phyloP scores from a whole-genome alignment of 2,329 filamentous ascomycete species.

The Diplodia intermedia region DNA sequence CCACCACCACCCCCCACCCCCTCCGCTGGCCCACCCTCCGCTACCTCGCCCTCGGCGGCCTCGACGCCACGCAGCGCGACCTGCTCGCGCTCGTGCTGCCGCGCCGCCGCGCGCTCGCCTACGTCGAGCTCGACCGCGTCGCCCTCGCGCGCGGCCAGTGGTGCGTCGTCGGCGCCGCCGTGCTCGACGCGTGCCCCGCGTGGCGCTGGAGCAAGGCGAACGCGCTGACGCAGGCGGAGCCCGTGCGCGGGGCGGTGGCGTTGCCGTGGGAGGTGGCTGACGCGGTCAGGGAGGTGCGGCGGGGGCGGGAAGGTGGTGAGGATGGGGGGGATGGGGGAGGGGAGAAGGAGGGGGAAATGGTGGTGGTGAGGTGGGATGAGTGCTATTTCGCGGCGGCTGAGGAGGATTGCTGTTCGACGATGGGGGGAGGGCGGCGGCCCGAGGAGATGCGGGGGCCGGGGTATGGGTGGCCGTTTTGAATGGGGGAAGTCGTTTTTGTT shows the following conservation, averaged over 20 bases:
- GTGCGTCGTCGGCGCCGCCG: constrained; percentile 1
- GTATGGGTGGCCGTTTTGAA: background rate
- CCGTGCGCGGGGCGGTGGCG: background rate
- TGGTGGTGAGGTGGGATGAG: background rate
- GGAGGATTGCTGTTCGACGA: background rate
- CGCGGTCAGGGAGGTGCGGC: background rate
- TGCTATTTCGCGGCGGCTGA: background rate
- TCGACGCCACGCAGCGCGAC: constrained; percentile 1
- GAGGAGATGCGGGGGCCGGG: background rate
- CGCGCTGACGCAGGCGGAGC: background rate
- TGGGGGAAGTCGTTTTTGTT: too few species aligned
- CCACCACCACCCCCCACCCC: too few species aligned
- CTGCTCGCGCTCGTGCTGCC: background rate
- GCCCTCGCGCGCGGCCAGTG: background rate
- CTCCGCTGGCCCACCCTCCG: background rate
- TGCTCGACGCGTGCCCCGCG: background rate
- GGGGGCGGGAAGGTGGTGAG: background rate
- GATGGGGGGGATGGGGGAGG: background rate
- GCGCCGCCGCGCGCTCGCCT: background rate
- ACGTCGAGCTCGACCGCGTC: constrained; percentile 16
- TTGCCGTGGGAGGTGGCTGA: background rate
- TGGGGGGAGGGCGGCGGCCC: background rate
- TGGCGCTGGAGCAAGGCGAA: constrained; percentile 11
- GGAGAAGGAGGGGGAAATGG: too few species aligned
- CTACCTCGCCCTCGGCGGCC: constrained; percentile 10